phyloP scores from a whole-genome alignment of 2,329 filamentous ascomycete genomes.

The Xylaria hypoxylon region DNA sequence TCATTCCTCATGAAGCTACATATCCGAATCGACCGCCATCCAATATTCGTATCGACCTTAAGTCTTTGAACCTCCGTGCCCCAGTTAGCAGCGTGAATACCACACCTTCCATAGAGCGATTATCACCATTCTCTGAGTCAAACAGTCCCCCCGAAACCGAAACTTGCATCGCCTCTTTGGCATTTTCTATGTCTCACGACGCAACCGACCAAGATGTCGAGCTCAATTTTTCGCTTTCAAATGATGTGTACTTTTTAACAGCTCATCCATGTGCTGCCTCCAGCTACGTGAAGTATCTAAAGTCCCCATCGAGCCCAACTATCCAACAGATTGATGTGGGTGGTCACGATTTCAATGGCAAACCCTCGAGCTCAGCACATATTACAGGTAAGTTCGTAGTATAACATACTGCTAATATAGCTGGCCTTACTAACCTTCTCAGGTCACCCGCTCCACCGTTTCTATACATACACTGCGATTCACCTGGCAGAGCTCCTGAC shows the following conservation, averaged over 20 bases:
- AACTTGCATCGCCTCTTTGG: conserved; percentile 56
- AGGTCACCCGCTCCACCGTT: conserved; percentile 74
- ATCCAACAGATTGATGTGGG: conserved; percentile 68
- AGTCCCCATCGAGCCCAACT: conserved; percentile 69
- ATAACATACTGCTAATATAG: not conserved
- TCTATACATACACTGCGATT: conserved; percentile 69
- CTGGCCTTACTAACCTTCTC: conserved; percentile 28
- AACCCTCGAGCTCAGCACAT: conserved; percentile 60
- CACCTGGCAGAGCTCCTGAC: conserved; percentile 68
- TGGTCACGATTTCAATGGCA: conserved; percentile 58
- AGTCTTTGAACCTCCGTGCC: conserved; percentile 62
- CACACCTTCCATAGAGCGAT: conserved; percentile 58
- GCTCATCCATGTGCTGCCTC: conserved; percentile 73
- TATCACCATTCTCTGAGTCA: conserved; percentile 54
- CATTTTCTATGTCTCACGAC: conserved; percentile 58
- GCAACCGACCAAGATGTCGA: conserved; percentile 55
- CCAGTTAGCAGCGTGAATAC: conserved; percentile 59
- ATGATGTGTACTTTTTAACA: conserved; percentile 74
- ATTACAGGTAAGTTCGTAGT: conserved; percentile 58
- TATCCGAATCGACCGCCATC: conserved; percentile 62
- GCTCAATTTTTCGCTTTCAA: conserved; percentile 60
- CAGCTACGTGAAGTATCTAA: conserved; percentile 67
- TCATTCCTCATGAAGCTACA: conserved; percentile 68
- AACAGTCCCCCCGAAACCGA: conserved; percentile 50
- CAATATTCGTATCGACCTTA: conserved; percentile 61